These are phyloP conservation scores for Wickerhamomyces rabaulensis DNA, from an alignment of 805 yeast species.

Conservation along the genomic window DNA sequence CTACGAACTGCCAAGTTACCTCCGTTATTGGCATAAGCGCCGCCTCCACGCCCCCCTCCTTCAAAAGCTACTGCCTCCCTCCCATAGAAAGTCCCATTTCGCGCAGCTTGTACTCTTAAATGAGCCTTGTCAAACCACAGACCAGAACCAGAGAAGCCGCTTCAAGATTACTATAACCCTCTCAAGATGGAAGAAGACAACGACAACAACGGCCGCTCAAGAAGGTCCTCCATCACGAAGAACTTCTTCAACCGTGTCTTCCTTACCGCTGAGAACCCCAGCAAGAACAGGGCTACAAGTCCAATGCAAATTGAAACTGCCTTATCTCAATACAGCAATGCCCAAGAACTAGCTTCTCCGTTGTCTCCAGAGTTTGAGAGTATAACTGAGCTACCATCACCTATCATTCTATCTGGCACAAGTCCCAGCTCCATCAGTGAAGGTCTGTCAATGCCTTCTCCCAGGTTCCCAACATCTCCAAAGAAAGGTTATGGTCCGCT, in stretches of 20 bases:
- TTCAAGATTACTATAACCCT: too few relatives aligned
- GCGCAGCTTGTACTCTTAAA: too few relatives aligned
- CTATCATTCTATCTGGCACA: slow-evolving; percentile 25
- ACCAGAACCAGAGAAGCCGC: too few relatives aligned
- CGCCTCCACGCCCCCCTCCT: too few relatives aligned
- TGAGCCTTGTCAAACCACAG: neutral
- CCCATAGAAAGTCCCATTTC: too few relatives aligned
- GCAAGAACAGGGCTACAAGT: neutral
- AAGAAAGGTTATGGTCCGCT: slow-evolving; percentile 16
- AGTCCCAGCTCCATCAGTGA: slow-evolving; percentile 1
- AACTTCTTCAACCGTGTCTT: neutral
- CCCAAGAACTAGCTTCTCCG: slow-evolving; percentile 11
- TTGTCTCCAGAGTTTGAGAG: slow-evolving; percentile 27
- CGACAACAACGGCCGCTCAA: neutral
- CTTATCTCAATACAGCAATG: neutral
- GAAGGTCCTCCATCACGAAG: neutral
- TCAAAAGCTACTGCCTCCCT: too few relatives aligned
- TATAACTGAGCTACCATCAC: slow-evolving; percentile 43
- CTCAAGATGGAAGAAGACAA: neutral
- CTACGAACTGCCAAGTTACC: too few relatives aligned
- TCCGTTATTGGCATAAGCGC: too few relatives aligned
- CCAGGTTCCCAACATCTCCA: neutral
- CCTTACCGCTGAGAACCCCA: too few relatives aligned
- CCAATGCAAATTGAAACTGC: neutral
- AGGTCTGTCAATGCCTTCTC: slow-evolving; percentile 1